Evolutionary conservation across 2,329 filamentous ascomycete genomes (phyloP).

Genomic region (Fusarium sp.): DNA sequence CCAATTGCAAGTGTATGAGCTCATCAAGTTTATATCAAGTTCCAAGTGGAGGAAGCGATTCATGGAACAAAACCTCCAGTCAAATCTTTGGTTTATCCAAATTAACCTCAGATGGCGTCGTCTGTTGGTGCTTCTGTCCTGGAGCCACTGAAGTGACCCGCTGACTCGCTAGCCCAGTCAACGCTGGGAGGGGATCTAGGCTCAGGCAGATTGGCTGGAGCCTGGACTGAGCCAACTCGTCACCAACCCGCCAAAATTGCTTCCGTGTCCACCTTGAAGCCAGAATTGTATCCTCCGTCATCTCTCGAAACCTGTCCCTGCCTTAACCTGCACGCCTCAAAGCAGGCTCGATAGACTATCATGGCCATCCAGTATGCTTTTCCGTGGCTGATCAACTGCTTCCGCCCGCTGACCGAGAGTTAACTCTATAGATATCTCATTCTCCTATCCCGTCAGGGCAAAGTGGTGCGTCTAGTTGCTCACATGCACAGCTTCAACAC

Average conservation of each 20-base stretch:
- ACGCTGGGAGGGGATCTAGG: not conserved
- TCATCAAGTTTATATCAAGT: not conserved
- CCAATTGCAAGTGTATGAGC: not conserved
- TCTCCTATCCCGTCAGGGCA: conserved; percentile 96
- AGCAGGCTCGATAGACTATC: conserved; percentile 42
- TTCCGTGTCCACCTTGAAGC: conserved; percentile 42
- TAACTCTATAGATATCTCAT: conserved; percentile 86
- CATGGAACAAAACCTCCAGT: not conserved
- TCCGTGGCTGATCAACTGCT: conserved; percentile 15
- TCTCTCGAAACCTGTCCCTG: conserved; percentile 24
- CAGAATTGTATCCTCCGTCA: conserved; percentile 41
- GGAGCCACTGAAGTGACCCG: conserved; percentile 9
- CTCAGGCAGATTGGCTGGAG: not conserved
- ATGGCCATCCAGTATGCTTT: conserved; percentile 59
- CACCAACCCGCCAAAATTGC: conserved; percentile 46
- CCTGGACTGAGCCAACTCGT: conserved; percentile 35
- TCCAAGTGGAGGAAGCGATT: not conserved
- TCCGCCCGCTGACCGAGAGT: conserved; percentile 36
- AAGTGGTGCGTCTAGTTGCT: conserved; percentile 80
- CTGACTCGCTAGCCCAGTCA: not conserved
- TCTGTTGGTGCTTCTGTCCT: not conserved
- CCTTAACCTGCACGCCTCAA: conserved; percentile 35
- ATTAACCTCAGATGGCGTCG: not conserved
- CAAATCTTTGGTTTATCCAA: not conserved
- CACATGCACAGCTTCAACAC: conserved; percentile 13